Percentiles rank a stretch among this genome's conserved stretches.
phyloP scores from a whole-genome alignment of 345 rosid species.

The Camelina neglecta region DNA sequence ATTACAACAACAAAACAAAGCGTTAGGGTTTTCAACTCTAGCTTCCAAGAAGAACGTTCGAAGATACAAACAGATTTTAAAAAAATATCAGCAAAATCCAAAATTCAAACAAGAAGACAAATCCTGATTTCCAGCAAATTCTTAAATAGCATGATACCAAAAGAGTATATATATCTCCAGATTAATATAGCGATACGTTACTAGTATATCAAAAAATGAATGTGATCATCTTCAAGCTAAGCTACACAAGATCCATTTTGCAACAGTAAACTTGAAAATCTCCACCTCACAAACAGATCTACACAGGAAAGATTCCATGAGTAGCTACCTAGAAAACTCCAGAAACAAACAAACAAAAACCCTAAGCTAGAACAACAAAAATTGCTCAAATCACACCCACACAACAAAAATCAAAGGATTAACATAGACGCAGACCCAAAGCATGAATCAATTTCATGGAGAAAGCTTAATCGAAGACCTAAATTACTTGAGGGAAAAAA shows the following conservation, averaged over 20 bases:
- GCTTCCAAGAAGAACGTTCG: background rate
- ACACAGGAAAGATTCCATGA: conserved; percentile 24
- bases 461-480: conserved; percentile 33
- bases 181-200: background rate
- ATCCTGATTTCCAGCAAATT: background rate
- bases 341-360: conserved; percentile 27
- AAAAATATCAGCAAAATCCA: background rate
- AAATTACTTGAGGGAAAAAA: background rate
- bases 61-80: background rate
- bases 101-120: background rate
- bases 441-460: conserved; percentile 10
- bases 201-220: conserved; percentile 17
- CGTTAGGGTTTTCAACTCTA: conserved; percentile 29
- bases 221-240: conserved; percentile 36
- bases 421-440: background rate
- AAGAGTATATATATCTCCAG: conserved; percentile 1
- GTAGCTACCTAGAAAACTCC: conserved; percentile 18
- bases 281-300: conserved; percentile 30
- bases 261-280: conserved; percentile 37
- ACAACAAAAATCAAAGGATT: background rate
- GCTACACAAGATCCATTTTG: conserved; percentile 43
- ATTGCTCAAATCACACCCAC: conserved; percentile 25
- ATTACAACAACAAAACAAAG: conserved; percentile 26
- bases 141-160: conserved; percentile 7
- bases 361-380: background rate